A percentile compares a stretch with the other conserved stretches of the same genome.
phyloP scores from a whole-genome alignment of 352 stramenopile species.

The Plasmopara viticola region DNA sequence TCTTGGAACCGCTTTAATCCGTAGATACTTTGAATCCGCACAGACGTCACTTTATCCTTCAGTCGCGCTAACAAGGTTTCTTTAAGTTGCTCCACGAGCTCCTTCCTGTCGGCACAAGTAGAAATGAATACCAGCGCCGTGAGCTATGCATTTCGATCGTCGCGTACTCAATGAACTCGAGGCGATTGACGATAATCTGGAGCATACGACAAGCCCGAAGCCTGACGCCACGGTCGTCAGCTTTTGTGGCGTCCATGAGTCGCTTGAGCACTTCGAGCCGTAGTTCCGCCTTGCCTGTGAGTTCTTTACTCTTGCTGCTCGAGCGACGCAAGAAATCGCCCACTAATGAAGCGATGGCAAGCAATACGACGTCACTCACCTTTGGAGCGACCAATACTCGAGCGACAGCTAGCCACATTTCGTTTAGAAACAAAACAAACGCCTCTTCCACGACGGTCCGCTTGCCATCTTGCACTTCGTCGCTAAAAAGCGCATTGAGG shows the following conservation, averaged over 20 bases:
- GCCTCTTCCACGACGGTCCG: slow-evolving; percentile 41
- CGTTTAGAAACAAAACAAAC: slow-evolving; percentile 55
- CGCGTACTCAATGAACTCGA: slow-evolving; percentile 47
- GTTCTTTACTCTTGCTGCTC: slow-evolving; percentile 21
- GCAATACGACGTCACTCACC: slow-evolving; percentile 33
- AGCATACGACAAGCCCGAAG: slow-evolving; percentile 57
- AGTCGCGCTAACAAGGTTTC: slow-evolving; percentile 42
- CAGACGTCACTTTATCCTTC: slow-evolving; percentile 52
- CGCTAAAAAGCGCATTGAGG: slow-evolving; percentile 38
- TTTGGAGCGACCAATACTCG: slow-evolving; percentile 45
- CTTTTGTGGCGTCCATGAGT: slow-evolving; percentile 44
- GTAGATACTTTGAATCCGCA: slow-evolving; percentile 57
- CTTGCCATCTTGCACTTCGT: slow-evolving; percentile 39
- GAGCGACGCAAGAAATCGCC: slow-evolving; percentile 36
- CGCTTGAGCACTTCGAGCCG: slow-evolving; percentile 40
- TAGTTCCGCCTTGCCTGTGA: slow-evolving; percentile 31
- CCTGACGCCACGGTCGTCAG: slow-evolving; percentile 53
- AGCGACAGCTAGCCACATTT: slow-evolving; percentile 47
- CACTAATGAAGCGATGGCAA: slow-evolving; percentile 46
- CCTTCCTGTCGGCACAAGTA: slow-evolving; percentile 24
- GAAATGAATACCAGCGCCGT: background rate
- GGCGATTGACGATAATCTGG: slow-evolving; percentile 47
- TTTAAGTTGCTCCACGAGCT: slow-evolving; percentile 30
- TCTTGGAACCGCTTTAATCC: slow-evolving; percentile 56
- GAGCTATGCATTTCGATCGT: background rate